These are phyloP conservation scores for Trichoderma sp. DNA, from an alignment of 2,329 filamentous ascomycete species.

Conservation along the genomic window DNA sequence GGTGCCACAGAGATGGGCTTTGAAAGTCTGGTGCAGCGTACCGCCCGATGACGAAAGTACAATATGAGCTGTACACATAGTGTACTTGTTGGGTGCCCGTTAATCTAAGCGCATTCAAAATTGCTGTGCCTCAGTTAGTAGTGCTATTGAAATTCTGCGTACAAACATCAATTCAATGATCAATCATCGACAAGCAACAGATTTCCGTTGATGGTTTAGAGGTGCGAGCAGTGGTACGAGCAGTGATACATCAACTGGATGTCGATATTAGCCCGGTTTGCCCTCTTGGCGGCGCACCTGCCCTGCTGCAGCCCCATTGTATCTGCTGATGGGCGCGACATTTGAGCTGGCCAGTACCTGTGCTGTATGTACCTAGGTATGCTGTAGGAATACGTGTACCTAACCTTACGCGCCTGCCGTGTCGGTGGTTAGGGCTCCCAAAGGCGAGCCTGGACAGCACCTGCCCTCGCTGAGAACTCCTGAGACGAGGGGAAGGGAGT, in stretches of 20 bases:
- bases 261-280: neutral
- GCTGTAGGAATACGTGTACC: neutral
- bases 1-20: neutral
- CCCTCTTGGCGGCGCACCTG: neutral
- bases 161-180: neutral
- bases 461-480: neutral
- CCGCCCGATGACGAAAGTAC: neutral
- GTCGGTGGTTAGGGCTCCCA: neutral
- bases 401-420: neutral
- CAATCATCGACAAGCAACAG: neutral
- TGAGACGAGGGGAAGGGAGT: neutral
- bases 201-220: neutral
- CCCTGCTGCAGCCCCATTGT: neutral
- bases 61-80: neutral
- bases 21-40: neutral
- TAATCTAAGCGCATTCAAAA: neutral
- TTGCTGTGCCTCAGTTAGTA: neutral
- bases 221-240: neutral
- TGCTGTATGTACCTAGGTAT: too few species aligned
- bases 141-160: neutral
- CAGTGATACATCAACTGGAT: neutral
- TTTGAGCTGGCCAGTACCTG: neutral
- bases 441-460: neutral
- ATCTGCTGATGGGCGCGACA: neutral
- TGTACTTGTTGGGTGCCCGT: neutral